These are phyloP conservation scores for Colletotrichum euphorbiae DNA, from an alignment of 2,329 filamentous ascomycete genomes.

Conservation along the genomic window DNA sequence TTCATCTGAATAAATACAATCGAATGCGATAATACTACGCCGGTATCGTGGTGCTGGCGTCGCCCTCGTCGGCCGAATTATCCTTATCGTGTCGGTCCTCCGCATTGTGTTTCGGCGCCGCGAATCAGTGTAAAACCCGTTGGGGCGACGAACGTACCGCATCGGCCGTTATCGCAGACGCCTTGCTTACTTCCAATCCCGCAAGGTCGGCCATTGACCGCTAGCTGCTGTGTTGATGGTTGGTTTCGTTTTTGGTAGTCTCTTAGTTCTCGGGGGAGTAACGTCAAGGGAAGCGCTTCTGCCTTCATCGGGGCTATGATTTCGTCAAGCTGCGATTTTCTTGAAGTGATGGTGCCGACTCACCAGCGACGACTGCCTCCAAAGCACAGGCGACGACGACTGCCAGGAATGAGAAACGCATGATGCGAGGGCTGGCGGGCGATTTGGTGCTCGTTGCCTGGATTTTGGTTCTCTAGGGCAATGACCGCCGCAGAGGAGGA, in stretches of 20 bases:
- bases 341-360: too few relatives aligned
- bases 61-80: not conserved
- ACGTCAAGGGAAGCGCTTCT: slow-evolving; percentile 8
- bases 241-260: not conserved
- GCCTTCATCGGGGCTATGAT: slow-evolving; percentile 5
- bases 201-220: slow-evolving; percentile 23
- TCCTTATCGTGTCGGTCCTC: not conserved
- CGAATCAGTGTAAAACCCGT: slow-evolving; percentile 19
- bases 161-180: slow-evolving; percentile 32
- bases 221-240: not conserved
- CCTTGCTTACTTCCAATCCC: not conserved
- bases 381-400: not conserved
- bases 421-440: not conserved
- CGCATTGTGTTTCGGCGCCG: slow-evolving; percentile 20
- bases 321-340: not conserved
- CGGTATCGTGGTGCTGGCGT: too few relatives aligned
- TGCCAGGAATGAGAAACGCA: not conserved
- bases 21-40: not conserved
- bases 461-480: too few relatives aligned
- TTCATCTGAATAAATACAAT: not conserved
- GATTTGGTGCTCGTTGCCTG: not conserved
- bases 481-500: not conserved
- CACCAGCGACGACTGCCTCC: not conserved
- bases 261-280: slow-evolving; percentile 5
- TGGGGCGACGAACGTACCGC: slow-evolving; percentile 31